Evolutionary conservation across 345 rosid species (phyloP).

Genomic region (Arabidopsis thaliana): DNA sequence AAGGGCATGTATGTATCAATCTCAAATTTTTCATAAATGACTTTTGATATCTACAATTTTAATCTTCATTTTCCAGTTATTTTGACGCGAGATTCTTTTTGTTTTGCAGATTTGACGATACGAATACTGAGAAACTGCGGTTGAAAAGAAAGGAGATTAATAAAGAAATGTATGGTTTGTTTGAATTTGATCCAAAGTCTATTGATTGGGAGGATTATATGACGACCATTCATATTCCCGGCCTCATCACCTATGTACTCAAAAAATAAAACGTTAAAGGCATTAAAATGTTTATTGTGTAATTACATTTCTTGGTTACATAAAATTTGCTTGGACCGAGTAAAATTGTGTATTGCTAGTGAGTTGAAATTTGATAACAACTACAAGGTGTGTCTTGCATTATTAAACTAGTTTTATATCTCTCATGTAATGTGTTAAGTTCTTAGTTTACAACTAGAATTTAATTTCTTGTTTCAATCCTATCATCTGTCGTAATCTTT

Average conservation of each 20-base stretch:
- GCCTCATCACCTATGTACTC: constrained; percentile 57
- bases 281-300: background rate
- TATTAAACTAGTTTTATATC: background rate
- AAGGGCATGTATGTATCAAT: constrained; percentile 63
- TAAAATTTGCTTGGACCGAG: background rate
- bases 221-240: constrained; percentile 63
- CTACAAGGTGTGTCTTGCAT: background rate
- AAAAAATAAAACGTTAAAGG: constrained; percentile 35
- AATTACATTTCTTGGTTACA: background rate
- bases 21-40: background rate
- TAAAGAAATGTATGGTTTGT: constrained; percentile 45
- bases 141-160: constrained; percentile 45
- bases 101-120: constrained; percentile 66
- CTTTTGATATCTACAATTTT: background rate
- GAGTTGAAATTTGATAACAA: background rate
- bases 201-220: constrained; percentile 75
- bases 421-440: background rate
- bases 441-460: background rate
- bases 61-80: background rate
- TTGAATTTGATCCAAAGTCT: constrained; percentile 58
- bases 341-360: background rate
- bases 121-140: constrained; percentile 56
- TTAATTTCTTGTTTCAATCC: background rate
- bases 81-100: background rate
- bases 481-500: background rate